Percentiles rank a stretch among this genome's conserved stretches.
Evolutionary conservation across 495 filamentous ascomycete genomes (phyloP).

Genomic region (Oleoguttula mirabilis): DNA sequence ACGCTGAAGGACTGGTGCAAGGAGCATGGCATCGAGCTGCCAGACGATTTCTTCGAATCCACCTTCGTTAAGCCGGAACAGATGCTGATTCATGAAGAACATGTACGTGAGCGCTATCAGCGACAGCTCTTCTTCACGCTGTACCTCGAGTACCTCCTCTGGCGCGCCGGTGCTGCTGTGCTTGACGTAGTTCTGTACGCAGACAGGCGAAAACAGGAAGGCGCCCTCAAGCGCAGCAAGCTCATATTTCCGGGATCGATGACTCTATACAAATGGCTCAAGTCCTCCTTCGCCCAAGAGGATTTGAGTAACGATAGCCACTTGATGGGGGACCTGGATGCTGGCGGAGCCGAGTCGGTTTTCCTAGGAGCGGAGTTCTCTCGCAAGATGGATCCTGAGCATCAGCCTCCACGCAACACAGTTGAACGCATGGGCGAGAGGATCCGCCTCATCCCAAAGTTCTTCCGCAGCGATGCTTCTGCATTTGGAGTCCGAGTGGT

Average conservation of each 20-base stretch:
- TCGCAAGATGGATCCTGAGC: constrained; percentile 61
- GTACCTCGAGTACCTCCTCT: constrained; percentile 55
- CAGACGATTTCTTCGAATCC: constrained; percentile 38
- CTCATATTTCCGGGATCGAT: constrained; percentile 52
- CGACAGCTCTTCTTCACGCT: constrained; percentile 63
- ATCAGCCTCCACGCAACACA: constrained; percentile 51
- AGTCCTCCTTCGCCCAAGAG: constrained; percentile 34
- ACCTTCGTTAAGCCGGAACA: constrained; percentile 7
- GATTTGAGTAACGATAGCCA: constrained; percentile 9
- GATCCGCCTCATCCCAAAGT: constrained; percentile 43
- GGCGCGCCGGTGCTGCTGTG: constrained; percentile 50
- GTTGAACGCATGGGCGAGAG: constrained; percentile 52
- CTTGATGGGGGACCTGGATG: constrained; percentile 5
- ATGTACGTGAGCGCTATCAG: constrained; percentile 22
- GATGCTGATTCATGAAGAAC: not conserved
- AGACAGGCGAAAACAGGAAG: constrained; percentile 50
- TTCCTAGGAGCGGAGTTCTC: constrained; percentile 52
- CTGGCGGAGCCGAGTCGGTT: constrained; percentile 24
- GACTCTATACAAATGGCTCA: constrained; percentile 56
- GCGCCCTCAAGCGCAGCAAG: constrained; percentile 47
- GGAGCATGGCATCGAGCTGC: constrained; percentile 40
- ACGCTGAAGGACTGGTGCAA: constrained; percentile 43
- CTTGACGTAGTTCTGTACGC: constrained; percentile 56
- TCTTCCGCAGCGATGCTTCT: constrained; percentile 54
- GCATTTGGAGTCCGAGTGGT: constrained; percentile 63